Conservation (phyloP, 2,329 filamentous ascomycete species). For the Penicillium crustosum region DNA sequence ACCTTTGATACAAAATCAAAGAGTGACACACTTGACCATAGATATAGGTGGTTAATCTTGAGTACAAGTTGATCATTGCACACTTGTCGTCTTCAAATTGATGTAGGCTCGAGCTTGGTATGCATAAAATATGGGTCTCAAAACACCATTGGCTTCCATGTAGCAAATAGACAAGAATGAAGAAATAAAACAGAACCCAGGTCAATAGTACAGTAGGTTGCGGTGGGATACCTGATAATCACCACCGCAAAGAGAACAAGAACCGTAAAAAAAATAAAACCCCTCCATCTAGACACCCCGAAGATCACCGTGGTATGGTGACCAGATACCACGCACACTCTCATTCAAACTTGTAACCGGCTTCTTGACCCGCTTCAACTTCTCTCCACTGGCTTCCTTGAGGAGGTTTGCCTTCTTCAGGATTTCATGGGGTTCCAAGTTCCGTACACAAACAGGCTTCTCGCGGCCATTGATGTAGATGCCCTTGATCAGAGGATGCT, state of each 20-base stretch:
- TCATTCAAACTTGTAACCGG: constrained; percentile 63
- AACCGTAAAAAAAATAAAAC: constrained; percentile 10
- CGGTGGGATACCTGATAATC: constrained; percentile 16
- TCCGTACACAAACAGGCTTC: constrained; percentile 85
- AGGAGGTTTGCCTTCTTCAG: constrained; percentile 67
- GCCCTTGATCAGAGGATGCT: constrained; percentile 84
- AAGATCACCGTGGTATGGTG: constrained; percentile 60
- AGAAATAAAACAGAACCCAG: constrained; percentile 18
- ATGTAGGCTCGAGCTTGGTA: constrained; percentile 24
- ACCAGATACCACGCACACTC: constrained; percentile 65
- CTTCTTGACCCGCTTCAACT: constrained; percentile 55
- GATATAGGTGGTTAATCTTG: not conserved
- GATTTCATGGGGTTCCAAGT: constrained; percentile 77
- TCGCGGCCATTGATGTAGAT: constrained; percentile 88
- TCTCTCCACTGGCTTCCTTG: constrained; percentile 49
- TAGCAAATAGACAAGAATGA: constrained; percentile 20
- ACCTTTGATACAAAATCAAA: no score
- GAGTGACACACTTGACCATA: not conserved
- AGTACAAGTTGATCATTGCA: not conserved
- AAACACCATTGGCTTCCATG: constrained; percentile 14
- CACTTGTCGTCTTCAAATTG: constrained; percentile 2
- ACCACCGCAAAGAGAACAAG: constrained; percentile 12
- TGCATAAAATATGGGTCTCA: constrained; percentile 23
- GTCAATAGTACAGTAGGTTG: constrained; percentile 34
- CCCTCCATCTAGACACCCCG: constrained; percentile 47